phyloP scores from a whole-genome alignment of 768 basidiomycete genomes.

The Lactarius hengduanensis region DNA sequence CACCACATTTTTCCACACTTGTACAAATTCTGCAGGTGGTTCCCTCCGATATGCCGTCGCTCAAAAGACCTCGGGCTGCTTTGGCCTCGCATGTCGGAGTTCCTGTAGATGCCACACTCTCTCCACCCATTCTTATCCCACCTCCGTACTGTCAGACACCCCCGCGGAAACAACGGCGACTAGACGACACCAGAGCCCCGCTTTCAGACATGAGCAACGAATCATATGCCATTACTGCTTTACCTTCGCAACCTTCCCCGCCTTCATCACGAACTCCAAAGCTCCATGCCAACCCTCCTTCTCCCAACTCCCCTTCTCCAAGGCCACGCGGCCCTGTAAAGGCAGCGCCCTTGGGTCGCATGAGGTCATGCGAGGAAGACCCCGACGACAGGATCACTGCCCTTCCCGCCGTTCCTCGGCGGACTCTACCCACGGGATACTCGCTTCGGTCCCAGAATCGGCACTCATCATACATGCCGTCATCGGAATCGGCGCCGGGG shows the following conservation, averaged over 20 bases:
- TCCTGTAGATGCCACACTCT: conserved; percentile 22
- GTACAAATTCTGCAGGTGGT: conserved; percentile 15
- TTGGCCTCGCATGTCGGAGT: conserved; percentile 10
- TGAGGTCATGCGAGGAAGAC: conserved; percentile 21
- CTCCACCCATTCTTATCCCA: conserved; percentile 12
- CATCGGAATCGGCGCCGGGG: conserved; percentile 19
- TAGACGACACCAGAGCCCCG: conserved; percentile 20
- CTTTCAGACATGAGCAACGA: conserved; percentile 27
- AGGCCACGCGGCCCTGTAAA: conserved; percentile 12
- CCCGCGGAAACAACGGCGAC: conserved; percentile 22
- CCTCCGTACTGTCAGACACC: conserved; percentile 22
- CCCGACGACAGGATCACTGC: conserved; percentile 12
- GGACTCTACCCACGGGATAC: conserved; percentile 17
- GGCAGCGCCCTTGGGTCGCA: conserved; percentile 5
- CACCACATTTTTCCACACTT: conserved; percentile 24
- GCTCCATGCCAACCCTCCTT: conserved; percentile 7
- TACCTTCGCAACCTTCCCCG: conserved; percentile 8
- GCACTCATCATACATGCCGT: conserved; percentile 23
- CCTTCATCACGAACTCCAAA: conserved; percentile 6
- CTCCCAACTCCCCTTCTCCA: conserved; percentile 1
- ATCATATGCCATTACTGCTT: background rate
- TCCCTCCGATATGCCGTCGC: conserved; percentile 19
- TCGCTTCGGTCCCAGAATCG: conserved; percentile 26
- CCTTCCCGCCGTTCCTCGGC: conserved; percentile 19
- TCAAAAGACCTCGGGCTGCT: conserved; percentile 24